Evolutionary conservation across 176 grass and related monocot genomes (phyloP).

Genomic region (Carex pumila): DNA sequence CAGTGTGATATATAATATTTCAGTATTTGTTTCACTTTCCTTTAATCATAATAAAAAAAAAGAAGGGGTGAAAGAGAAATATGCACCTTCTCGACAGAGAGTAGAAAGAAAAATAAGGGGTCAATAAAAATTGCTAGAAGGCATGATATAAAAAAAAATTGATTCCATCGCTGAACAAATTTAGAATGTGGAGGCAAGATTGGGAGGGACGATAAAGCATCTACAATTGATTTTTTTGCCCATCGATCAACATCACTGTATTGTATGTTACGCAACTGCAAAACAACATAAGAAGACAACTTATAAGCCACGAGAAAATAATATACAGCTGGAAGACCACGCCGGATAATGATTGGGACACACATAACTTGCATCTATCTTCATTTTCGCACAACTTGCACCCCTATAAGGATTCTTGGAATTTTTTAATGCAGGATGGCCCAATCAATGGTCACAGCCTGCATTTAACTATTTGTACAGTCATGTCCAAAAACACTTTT

Average conservation of each 20-base stretch:
- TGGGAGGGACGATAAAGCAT: conserved; percentile 42
- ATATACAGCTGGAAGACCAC: too few species aligned
- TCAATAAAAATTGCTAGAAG: conserved; percentile 86
- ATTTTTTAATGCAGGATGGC: too few species aligned
- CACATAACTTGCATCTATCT: too few species aligned
- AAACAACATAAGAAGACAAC: background rate
- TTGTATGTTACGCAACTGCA: conserved; percentile 60
- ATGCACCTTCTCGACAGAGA: conserved; percentile 64
- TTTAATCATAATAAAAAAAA: background rate
- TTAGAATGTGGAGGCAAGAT: conserved; percentile 37
- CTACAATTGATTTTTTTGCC: conserved; percentile 46
- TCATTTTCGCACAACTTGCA: too few species aligned
- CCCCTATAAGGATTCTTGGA: too few species aligned
- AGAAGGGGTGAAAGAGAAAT: background rate
- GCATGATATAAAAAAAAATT: conserved; percentile 94
- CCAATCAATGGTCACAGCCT: too few species aligned
- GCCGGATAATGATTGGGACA: too few species aligned
- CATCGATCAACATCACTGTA: conserved; percentile 47
- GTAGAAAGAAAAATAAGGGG: conserved; percentile 77
- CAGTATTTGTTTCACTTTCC: background rate
- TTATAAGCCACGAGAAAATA: background rate
- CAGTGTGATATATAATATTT: background rate
- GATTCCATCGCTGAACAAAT: conserved; percentile 74
- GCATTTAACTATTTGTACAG: too few species aligned
- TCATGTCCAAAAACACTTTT: too few species aligned